phyloP scores from a whole-genome alignment of 768 basidiomycete species.

The Phylloporus sp. region DNA sequence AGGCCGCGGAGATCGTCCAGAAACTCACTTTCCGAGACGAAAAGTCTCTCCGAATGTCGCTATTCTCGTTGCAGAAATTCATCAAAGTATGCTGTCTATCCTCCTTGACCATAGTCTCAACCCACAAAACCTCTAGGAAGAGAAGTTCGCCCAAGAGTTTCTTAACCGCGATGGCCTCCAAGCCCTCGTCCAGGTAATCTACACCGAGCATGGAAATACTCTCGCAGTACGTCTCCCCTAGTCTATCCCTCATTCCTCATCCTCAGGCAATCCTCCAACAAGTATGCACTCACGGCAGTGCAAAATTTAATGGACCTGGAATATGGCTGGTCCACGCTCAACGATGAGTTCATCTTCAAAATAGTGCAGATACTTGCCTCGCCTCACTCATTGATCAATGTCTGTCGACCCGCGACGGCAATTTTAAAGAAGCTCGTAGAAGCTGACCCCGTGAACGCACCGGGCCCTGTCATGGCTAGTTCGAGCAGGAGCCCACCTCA shows the following conservation, averaged over 20 bases:
- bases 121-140: slow-evolving; percentile 52
- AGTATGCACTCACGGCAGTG: slow-evolving; percentile 85
- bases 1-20: slow-evolving; percentile 72
- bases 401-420: slow-evolving; percentile 86
- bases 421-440: slow-evolving; percentile 89
- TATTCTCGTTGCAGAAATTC: slow-evolving; percentile 77
- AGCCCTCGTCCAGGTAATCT: slow-evolving; percentile 69
- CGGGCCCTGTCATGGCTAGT: slow-evolving; percentile 54
- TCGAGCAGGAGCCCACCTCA: slow-evolving; percentile 55
- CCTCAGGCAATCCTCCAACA: slow-evolving; percentile 10
- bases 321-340: slow-evolving; percentile 76
- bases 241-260: not conserved
- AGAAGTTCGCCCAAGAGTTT: slow-evolving; percentile 79
- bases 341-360: slow-evolving; percentile 67
- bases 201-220: slow-evolving; percentile 69
- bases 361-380: slow-evolving; percentile 79
- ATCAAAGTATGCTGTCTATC: slow-evolving; percentile 53
- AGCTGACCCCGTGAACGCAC: slow-evolving; percentile 69
- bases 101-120: not conserved
- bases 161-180: slow-evolving; percentile 65
- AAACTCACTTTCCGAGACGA: slow-evolving; percentile 63
- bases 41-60: slow-evolving; percentile 56
- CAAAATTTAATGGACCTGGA: slow-evolving; percentile 87
- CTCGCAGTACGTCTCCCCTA: slow-evolving; percentile 58
- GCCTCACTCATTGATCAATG: slow-evolving; percentile 75